phyloP scores from a whole-genome alignment of 225 moss, liverwort and hornwort genomes.

The Rhytidiadelphus loreus region DNA sequence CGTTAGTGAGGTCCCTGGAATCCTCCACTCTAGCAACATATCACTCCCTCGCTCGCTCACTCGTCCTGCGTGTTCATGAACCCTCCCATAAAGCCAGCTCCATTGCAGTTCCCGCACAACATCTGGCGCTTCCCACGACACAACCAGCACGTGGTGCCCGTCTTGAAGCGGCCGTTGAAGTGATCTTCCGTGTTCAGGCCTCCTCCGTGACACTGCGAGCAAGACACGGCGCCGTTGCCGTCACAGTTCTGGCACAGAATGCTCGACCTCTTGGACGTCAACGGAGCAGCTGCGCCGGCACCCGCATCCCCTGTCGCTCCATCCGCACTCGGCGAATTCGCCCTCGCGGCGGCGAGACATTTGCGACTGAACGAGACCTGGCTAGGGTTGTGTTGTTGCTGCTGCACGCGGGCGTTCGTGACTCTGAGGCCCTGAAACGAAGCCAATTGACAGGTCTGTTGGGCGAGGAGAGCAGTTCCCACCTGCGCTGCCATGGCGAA shows the following conservation, averaged over 20 bases:
- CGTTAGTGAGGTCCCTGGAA: background rate
- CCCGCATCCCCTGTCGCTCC: background rate
- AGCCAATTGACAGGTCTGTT: slow-evolving; percentile 6
- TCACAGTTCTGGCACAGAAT: slow-evolving; percentile 42
- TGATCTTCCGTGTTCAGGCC: slow-evolving; percentile 71
- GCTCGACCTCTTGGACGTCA: background rate
- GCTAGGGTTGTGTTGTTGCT: background rate
- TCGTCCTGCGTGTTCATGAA: slow-evolving; percentile 93
- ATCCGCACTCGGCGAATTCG: slow-evolving; percentile 5
- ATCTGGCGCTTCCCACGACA: slow-evolving; percentile 93
- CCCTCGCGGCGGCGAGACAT: slow-evolving; percentile 2
- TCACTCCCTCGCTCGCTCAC: slow-evolving; percentile 25
- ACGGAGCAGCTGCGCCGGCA: background rate
- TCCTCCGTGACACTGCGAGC: slow-evolving; percentile 67
- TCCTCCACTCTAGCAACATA: background rate
- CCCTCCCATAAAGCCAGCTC: slow-evolving; percentile 94
- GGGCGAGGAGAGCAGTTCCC: background rate
- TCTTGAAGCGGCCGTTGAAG: slow-evolving; percentile 78
- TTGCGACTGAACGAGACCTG: slow-evolving; percentile 8
- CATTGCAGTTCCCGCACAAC: slow-evolving; percentile 88
- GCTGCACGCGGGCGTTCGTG: background rate
- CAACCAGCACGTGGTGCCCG: slow-evolving; percentile 74
- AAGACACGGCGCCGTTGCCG: slow-evolving; percentile 70
- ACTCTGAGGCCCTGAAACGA: slow-evolving; percentile 23
- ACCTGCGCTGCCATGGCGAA: slow-evolving; percentile 17